Conservation (phyloP, 306 rosid genomes). For the Fagus crenata region DNA sequence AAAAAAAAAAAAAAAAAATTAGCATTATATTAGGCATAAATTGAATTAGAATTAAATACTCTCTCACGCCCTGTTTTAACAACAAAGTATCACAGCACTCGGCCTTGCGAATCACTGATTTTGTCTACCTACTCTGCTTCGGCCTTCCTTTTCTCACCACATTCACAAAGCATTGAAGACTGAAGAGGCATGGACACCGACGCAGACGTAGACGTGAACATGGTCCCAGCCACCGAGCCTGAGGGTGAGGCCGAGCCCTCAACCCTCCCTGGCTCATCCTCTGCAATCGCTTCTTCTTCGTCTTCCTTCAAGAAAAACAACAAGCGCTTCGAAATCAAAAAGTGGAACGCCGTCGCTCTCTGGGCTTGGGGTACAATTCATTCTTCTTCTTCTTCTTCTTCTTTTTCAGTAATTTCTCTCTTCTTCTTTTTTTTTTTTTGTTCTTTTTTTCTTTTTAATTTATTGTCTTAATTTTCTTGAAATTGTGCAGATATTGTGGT, state of each 20-base stretch:
- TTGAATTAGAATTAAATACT: no score
- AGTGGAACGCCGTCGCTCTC: constrained; percentile 93
- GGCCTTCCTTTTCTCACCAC: no score
- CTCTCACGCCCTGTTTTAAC: no score
- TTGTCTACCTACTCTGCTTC: no score
- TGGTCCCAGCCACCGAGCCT: neutral
- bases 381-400: neutral
- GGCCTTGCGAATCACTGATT: no score
- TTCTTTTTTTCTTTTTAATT: neutral
- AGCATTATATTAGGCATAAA: no score
- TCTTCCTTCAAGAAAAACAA: constrained; percentile 47
- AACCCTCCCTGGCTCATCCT: constrained; percentile 13
- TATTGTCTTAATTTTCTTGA: neutral
- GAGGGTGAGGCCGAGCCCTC: no score
- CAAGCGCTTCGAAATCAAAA: constrained; percentile 86
- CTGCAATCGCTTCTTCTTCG: constrained; percentile 63
- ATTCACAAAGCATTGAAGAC: no score
- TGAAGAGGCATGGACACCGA: neutral
- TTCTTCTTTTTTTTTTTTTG: neutral
- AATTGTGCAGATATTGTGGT: constrained; percentile 73
- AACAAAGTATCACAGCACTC: no score
- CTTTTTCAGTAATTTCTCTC: neutral
- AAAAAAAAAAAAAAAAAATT: no score
- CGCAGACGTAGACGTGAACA: neutral
- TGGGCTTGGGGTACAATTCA: constrained; percentile 84